Evolutionary conservation across 169 alveolate genomes (phyloP).

Genomic region (Plasmodium sp.): DNA sequence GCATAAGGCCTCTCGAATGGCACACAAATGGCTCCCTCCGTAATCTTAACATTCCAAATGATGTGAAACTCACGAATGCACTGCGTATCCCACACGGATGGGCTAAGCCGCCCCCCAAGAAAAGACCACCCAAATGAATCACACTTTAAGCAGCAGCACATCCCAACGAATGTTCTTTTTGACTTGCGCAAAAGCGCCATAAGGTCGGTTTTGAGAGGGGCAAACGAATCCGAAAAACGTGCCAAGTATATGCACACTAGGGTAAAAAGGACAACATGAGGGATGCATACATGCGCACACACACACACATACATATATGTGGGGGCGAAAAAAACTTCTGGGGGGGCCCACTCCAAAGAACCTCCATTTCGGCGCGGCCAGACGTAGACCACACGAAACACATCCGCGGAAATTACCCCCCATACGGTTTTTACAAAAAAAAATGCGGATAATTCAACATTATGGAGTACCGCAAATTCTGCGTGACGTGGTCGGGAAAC

Average conservation of each 20-base stretch:
- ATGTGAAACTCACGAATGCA: neutral
- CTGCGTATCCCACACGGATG: neutral
- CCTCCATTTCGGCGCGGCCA: neutral
- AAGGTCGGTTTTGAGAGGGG: neutral
- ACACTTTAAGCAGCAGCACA: neutral
- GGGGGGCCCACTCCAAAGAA: neutral
- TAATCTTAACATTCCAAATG: neutral
- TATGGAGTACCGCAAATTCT: constrained; percentile 59
- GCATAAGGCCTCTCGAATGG: neutral
- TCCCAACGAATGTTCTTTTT: neutral
- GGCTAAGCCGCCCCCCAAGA: neutral
- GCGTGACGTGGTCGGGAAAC: constrained; percentile 55
- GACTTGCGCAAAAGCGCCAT: neutral
- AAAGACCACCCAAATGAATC: neutral
- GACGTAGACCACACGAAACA: neutral
- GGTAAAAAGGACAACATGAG: neutral
- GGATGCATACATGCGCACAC: neutral
- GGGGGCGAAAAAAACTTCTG: neutral
- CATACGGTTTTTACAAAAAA: neutral
- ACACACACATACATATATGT: neutral
- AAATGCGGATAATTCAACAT: constrained; percentile 53
- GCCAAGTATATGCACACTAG: neutral
- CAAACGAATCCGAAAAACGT: neutral
- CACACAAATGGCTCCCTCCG: neutral
- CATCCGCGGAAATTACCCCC: neutral